Conservation (phyloP, 2,329 filamentous ascomycete genomes). For the Penicillium sp. region DNA sequence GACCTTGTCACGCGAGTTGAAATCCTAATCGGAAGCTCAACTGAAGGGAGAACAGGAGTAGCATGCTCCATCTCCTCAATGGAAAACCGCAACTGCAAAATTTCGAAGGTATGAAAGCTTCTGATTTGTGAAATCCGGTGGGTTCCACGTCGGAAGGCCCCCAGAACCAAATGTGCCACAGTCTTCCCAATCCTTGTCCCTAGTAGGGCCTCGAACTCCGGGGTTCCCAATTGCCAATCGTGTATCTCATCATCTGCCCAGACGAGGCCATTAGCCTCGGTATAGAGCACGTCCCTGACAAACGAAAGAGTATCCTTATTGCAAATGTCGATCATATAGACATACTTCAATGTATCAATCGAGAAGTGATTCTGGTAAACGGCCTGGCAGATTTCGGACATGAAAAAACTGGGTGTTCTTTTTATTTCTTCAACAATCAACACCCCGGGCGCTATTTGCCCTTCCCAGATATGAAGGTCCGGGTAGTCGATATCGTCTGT, state of each 20-base stretch:
- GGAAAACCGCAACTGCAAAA: background rate
- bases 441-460: background rate
- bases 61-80: background rate
- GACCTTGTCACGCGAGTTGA: background rate
- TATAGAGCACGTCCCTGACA: background rate
- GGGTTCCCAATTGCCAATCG: slow-evolving; percentile 2
- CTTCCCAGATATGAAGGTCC: background rate
- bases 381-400: background rate
- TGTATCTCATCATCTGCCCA: background rate
- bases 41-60: background rate
- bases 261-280: background rate
- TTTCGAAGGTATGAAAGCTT: background rate
- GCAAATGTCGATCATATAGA: background rate
- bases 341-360: background rate
- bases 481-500: background rate
- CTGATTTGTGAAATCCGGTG: background rate
- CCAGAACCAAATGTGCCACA: slow-evolving; percentile 3
- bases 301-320: background rate
- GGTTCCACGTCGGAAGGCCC: slow-evolving; percentile 3
- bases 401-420: background rate
- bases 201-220: slow-evolving; percentile 2
- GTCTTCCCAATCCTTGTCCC: slow-evolving; percentile 3
- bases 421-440: slow-evolving; percentile 1
- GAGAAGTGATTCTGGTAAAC: background rate
- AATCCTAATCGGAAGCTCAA: too few species aligned